Evolutionary conservation across 139 green algal species (phyloP).

Genomic region (Nannochloris sp.): DNA sequence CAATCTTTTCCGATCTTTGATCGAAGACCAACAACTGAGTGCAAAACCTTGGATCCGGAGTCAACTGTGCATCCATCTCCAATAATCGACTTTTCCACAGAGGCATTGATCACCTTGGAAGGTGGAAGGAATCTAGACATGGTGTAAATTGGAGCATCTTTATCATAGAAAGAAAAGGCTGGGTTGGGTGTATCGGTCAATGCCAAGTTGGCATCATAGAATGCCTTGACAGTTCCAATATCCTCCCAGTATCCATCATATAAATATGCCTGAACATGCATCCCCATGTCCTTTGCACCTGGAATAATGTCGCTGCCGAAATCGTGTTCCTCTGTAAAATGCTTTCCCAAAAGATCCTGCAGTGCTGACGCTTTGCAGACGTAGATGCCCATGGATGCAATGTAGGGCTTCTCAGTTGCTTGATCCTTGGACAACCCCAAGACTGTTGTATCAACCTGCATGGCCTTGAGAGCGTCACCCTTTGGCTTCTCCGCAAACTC

Average conservation of each 20-base stretch:
- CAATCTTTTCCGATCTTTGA: conserved; percentile 62
- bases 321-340: conserved; percentile 68
- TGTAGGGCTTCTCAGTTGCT: conserved; percentile 87
- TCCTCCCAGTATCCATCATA: conserved; percentile 87
- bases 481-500: conserved; percentile 99
- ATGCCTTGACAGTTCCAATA: conserved; percentile 92
- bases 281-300: conserved; percentile 62
- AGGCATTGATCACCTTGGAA: conserved; percentile 53
- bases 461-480: conserved; percentile 78
- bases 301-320: conserved; percentile 83
- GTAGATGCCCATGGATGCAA: conserved; percentile 99
- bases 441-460: conserved; percentile 90
- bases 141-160: conserved; percentile 77
- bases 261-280: conserved; percentile 68
- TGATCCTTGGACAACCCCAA: conserved; percentile 79
- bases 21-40: conserved; percentile 89
- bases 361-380: conserved; percentile 64
- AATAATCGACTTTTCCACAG: conserved; percentile 47
- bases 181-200: conserved; percentile 73
- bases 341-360: conserved; percentile 31
- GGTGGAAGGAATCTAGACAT: conserved; percentile 72
- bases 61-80: conserved; percentile 72
- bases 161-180: conserved; percentile 78
- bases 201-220: conserved; percentile 94
- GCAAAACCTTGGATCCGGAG: conserved; percentile 58